Conservation (phyloP, 805 yeast genomes). For the Allodekkera sacchari region DNA sequence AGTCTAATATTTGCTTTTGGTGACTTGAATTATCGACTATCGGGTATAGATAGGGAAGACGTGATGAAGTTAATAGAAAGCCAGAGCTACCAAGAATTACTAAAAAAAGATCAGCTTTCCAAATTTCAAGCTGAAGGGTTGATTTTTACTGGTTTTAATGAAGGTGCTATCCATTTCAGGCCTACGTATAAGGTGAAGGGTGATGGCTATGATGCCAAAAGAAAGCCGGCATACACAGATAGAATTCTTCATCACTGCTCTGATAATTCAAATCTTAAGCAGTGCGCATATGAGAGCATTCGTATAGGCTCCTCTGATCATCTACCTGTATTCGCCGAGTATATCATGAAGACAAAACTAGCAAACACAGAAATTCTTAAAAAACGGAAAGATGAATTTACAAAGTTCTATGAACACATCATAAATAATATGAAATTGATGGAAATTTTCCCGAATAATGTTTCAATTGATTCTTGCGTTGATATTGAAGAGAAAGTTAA, state of each 20-base stretch:
- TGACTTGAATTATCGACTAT: constrained; percentile 45
- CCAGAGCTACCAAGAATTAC: constrained; percentile 26
- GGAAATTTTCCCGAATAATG: constrained; percentile 33
- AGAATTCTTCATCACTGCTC: constrained; percentile 35
- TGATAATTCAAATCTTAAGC: constrained; percentile 10
- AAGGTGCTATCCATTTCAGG: constrained; percentile 36
- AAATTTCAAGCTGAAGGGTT: constrained; percentile 25
- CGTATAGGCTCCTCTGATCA: constrained; percentile 39
- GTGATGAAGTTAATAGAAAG: constrained; percentile 12
- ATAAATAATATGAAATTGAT: constrained; percentile 28
- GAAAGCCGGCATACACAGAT: constrained; percentile 55
- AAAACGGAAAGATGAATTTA: constrained; percentile 27
- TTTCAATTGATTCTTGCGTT: constrained; percentile 32
- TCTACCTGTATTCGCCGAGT: constrained; percentile 41
- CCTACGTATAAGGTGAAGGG: constrained; percentile 44
- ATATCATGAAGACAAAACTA: constrained; percentile 22
- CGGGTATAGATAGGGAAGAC: constrained; percentile 14
- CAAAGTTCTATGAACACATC: constrained; percentile 20
- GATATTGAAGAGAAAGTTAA: constrained; percentile 23
- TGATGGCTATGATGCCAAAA: constrained; percentile 19
- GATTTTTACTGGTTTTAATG: constrained; percentile 38
- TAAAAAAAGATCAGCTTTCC: constrained; percentile 36
- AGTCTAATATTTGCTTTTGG: constrained; percentile 36
- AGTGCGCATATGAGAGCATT: constrained; percentile 14
- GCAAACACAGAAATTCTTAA: constrained; percentile 31